These are phyloP conservation scores for Pseudogymnoascus sp. DNA, from an alignment of 2,329 filamentous ascomycete species.

Conservation along the genomic window DNA sequence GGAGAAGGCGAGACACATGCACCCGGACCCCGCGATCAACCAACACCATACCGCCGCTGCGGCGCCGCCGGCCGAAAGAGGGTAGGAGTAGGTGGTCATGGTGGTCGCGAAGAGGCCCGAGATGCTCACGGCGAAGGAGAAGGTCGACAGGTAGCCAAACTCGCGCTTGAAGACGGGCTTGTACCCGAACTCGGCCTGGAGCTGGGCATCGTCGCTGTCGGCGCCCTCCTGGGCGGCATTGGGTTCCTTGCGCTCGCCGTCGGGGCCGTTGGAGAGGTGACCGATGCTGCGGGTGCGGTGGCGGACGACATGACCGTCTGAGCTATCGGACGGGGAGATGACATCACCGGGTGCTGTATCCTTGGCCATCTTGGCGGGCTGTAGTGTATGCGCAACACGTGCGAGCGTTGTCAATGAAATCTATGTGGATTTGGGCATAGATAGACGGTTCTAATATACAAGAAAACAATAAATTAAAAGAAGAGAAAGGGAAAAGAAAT, in stretches of 20 bases:
- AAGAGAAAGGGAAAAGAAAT: background rate
- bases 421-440: constrained; percentile 12
- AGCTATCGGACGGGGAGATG: background rate
- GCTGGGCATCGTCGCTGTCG: constrained; percentile 24
- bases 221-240: constrained; percentile 19
- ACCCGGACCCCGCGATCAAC: constrained; percentile 47
- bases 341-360: background rate
- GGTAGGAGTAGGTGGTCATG: constrained; percentile 47
- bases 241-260: constrained; percentile 13
- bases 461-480: background rate
- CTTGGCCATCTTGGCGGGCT: background rate
- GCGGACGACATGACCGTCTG: background rate
- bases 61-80: constrained; percentile 44
- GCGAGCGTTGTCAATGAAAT: constrained; percentile 15
- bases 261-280: constrained; percentile 15
- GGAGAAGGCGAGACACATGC: constrained; percentile 46
- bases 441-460: background rate
- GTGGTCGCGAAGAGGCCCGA: constrained; percentile 47
- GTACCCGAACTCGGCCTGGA: constrained; percentile 27
- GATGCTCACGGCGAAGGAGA: constrained; percentile 53
- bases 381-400: constrained; percentile 11
- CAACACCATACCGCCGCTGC: constrained; percentile 50
- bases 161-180: constrained; percentile 49
- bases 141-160: constrained; percentile 49
- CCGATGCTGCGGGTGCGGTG: constrained; percentile 1